Conservation (phyloP, 331 rosid species). For the Acacia pycnantha region DNA sequence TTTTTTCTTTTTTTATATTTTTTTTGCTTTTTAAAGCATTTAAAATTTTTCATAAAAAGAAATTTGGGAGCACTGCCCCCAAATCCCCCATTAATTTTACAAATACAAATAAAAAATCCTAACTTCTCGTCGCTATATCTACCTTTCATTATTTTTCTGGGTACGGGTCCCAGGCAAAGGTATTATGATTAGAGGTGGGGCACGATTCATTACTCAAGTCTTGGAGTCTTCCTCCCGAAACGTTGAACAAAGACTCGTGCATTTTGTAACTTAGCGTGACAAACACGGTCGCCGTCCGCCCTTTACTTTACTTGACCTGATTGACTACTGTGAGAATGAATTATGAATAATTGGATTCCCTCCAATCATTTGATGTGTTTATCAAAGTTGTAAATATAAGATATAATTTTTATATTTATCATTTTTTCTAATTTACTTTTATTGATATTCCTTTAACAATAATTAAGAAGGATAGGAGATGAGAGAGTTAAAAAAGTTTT, state of each 20-base stretch:
- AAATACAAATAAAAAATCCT: too few species aligned
- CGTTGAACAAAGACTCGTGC: slow-evolving; percentile 22
- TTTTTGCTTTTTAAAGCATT: too few species aligned
- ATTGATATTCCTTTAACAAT: too few species aligned
- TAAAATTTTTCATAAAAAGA: too few species aligned
- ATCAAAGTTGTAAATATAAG: accelerated
- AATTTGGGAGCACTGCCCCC: too few species aligned
- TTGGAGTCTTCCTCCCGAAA: slow-evolving; percentile 18
- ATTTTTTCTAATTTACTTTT: too few species aligned
- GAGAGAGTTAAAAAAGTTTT: accelerated
- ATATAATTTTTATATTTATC: too few species aligned
- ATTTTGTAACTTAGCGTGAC: not conserved
- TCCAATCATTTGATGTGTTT: accelerated
- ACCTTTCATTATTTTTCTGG: too few species aligned
- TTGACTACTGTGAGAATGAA: not conserved
- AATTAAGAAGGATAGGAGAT: too few species aligned
- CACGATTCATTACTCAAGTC: not conserved
- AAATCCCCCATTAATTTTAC: too few species aligned
- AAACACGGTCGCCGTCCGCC: not conserved
- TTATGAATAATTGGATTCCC: not conserved
- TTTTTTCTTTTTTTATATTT: too few species aligned
- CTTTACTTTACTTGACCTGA: not conserved
- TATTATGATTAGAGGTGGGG: not conserved
- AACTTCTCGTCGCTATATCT: too few species aligned
- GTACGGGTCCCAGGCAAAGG: not conserved